Evolutionary conservation across 345 rosid species (phyloP).

Genomic region (Garcia nutans): DNA sequence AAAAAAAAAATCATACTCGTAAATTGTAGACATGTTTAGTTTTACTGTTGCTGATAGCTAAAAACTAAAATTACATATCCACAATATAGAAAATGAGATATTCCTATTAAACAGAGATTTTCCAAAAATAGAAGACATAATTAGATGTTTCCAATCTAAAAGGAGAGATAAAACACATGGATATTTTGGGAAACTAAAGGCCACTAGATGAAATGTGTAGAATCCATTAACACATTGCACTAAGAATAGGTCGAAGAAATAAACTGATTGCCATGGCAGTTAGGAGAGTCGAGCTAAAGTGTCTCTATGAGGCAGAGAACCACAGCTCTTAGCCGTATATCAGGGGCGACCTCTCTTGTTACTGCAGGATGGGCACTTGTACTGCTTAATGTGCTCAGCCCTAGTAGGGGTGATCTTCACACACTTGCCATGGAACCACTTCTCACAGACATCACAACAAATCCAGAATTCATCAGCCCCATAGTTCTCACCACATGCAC

Average conservation of each 20-base stretch:
- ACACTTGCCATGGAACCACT: slow-evolving; percentile 87
- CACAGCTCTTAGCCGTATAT: slow-evolving; percentile 2
- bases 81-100: too few relatives aligned
- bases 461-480: slow-evolving; percentile 83
- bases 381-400: slow-evolving; percentile 91
- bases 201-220: not conserved
- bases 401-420: slow-evolving; percentile 90
- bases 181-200: slow-evolving; percentile 8
- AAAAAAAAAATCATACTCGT: too few relatives aligned
- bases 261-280: not conserved
- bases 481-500: slow-evolving; percentile 81
- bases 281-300: not conserved
- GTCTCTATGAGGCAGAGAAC: not conserved
- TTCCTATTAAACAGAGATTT: not conserved
- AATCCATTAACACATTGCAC: slow-evolving; percentile 11
- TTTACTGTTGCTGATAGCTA: too few relatives aligned
- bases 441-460: slow-evolving; percentile 75
- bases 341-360: slow-evolving; percentile 79
- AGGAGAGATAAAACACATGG: not conserved
- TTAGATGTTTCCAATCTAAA: not conserved
- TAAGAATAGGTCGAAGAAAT: slow-evolving; percentile 1
- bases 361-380: slow-evolving; percentile 94
- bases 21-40: too few relatives aligned
- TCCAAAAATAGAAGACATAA: not conserved
- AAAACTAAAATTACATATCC: too few relatives aligned